Conservation (phyloP, 305 asterid genomes). For the Solanum chacoense region DNA sequence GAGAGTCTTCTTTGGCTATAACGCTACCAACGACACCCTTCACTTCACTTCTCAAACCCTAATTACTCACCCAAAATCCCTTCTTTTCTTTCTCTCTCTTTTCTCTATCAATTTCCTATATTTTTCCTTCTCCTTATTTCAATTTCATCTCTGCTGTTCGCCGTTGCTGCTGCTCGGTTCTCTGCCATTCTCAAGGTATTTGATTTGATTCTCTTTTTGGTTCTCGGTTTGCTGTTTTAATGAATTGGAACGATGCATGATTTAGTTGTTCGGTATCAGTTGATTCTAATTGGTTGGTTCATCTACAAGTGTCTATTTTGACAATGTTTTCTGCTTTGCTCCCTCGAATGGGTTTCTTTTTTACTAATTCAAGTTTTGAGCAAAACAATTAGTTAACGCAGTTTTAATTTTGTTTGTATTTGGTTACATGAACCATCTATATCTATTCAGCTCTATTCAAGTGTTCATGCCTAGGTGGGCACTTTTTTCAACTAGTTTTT, state of each 20-base stretch:
- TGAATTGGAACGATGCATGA: neutral
- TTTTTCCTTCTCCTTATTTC: neutral
- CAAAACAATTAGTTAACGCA: neutral
- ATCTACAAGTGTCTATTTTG: neutral
- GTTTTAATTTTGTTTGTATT: neutral
- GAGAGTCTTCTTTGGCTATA: conserved; percentile 36
- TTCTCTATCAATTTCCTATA: neutral
- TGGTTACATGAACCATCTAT: neutral
- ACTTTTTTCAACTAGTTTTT: neutral
- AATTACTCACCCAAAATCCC: neutral
- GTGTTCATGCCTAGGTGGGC: neutral
- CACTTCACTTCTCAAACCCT: conserved; percentile 30
- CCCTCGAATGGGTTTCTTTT: neutral
- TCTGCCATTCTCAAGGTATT: neutral
- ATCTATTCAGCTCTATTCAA: neutral
- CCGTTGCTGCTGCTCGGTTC: neutral
- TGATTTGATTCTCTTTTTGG: conserved; percentile 1
- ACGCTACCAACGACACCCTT: conserved; percentile 17
- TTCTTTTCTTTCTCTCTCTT: neutral
- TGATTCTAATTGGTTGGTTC: neutral
- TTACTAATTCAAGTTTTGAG: neutral
- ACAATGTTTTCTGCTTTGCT: neutral
- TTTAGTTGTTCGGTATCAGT: neutral
- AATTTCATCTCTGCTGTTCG: neutral
- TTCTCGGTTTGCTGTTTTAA: neutral